These are phyloP conservation scores for Linum tenue DNA, from an alignment of 345 rosid genomes.

Conservation along the genomic window DNA sequence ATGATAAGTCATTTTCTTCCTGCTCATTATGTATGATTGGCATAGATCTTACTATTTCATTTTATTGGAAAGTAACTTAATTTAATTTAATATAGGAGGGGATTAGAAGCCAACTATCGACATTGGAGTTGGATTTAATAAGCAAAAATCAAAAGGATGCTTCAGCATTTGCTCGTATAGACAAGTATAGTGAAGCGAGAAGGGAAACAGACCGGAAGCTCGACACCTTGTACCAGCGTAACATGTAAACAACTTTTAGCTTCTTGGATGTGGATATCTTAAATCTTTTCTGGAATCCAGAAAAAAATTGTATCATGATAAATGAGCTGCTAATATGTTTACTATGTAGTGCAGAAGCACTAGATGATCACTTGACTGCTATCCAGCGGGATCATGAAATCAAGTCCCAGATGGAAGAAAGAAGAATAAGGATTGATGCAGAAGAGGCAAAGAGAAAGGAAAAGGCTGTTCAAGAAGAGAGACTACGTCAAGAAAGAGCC, in stretches of 20 bases:
- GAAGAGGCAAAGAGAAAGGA: slow-evolving; percentile 87
- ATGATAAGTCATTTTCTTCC: background rate
- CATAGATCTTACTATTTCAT: background rate
- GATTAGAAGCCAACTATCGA: slow-evolving; percentile 54
- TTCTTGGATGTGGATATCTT: background rate
- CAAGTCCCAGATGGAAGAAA: slow-evolving; percentile 85
- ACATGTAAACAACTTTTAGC: slow-evolving; percentile 43
- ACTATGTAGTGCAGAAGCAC: slow-evolving; percentile 75
- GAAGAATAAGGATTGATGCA: slow-evolving; percentile 73
- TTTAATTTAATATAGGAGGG: slow-evolving; percentile 41
- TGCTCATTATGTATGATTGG: background rate
- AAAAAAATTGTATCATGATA: background rate
- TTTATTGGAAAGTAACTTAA: background rate
- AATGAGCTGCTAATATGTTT: slow-evolving; percentile 6
- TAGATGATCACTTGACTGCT: slow-evolving; percentile 78
- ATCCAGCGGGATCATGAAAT: slow-evolving; percentile 72
- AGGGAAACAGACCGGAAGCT: slow-evolving; percentile 64
- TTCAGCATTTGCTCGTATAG: slow-evolving; percentile 47
- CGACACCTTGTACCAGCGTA: slow-evolving; percentile 78
- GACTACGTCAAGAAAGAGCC: slow-evolving; percentile 66
- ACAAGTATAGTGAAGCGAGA: slow-evolving; percentile 53
- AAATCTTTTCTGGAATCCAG: background rate
- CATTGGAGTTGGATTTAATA: slow-evolving; percentile 47
- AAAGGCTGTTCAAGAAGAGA: slow-evolving; percentile 74
- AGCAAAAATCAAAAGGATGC: slow-evolving; percentile 39